phyloP scores from a whole-genome alignment of 148 eudicot species.

The Suaeda aralocaspica region DNA sequence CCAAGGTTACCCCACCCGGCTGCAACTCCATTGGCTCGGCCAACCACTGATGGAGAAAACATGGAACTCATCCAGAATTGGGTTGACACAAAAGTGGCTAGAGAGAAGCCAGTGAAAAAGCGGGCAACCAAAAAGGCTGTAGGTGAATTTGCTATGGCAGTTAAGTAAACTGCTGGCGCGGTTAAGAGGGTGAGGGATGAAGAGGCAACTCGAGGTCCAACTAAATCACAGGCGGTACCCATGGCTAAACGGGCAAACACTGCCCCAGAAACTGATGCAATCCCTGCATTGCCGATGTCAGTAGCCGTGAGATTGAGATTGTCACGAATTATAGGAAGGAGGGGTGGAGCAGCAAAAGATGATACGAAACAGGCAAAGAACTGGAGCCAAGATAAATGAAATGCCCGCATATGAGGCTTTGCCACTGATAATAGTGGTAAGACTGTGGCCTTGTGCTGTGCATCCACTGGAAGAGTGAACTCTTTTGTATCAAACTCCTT shows the following conservation, averaged over 20 bases:
- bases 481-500: constrained; percentile 6
- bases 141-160: constrained; percentile 31
- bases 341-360: constrained; percentile 82
- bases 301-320: constrained; percentile 57
- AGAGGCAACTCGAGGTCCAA: constrained; percentile 78
- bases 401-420: constrained; percentile 80
- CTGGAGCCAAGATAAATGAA: constrained; percentile 77
- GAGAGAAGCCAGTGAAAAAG: constrained; percentile 65
- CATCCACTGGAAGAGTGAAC: constrained; percentile 57
- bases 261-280: constrained; percentile 77
- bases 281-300: constrained; percentile 81
- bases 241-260: constrained; percentile 66
- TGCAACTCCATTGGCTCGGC: constrained; percentile 60
- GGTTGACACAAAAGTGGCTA: constrained; percentile 79
- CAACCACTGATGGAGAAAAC: constrained; percentile 57
- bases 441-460: constrained; percentile 60
- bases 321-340: constrained; percentile 73
- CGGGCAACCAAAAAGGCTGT: constrained; percentile 45
- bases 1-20: constrained; percentile 95
- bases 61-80: constrained; percentile 92
- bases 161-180: constrained; percentile 42
- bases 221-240: constrained; percentile 79
- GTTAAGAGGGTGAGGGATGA: constrained; percentile 52
- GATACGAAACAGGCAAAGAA: constrained; percentile 78
- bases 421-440: constrained; percentile 50